Percentiles rank a stretch among this genome's conserved stretches.
Conservation (phyloP, 345 rosid species). For the Noccaea caerulescens region DNA sequence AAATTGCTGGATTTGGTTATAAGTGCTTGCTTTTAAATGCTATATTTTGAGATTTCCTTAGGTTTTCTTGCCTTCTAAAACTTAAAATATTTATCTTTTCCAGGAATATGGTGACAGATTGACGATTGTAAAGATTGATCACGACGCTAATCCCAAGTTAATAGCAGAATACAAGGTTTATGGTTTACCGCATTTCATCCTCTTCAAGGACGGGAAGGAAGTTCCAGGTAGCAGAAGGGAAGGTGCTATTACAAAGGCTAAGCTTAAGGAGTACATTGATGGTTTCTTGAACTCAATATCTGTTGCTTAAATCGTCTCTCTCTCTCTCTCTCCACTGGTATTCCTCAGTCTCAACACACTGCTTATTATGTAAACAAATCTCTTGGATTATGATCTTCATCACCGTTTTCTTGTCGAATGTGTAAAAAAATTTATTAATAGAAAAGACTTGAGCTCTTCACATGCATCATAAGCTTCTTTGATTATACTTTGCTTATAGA, state of each 20-base stretch:
- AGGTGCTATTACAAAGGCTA: slow-evolving; percentile 79
- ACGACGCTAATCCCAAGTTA: slow-evolving; percentile 66
- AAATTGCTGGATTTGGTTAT: background rate
- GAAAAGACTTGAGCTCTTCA: slow-evolving; percentile 23
- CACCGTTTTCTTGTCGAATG: background rate
- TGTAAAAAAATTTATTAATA: slow-evolving; percentile 25
- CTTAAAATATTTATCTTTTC: background rate
- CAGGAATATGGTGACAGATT: slow-evolving; percentile 73
- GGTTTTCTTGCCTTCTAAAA: background rate
- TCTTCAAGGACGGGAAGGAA: slow-evolving; percentile 76
- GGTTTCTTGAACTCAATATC: slow-evolving; percentile 56
- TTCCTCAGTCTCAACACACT: slow-evolving; percentile 30
- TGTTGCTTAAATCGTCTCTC: slow-evolving; percentile 48
- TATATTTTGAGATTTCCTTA: slow-evolving; percentile 5
- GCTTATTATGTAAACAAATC: slow-evolving; percentile 12
- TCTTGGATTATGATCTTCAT: slow-evolving; percentile 8
- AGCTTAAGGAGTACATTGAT: slow-evolving; percentile 76
- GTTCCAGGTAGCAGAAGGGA: slow-evolving; percentile 82
- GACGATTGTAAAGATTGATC: slow-evolving; percentile 78
- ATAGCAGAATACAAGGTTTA: slow-evolving; percentile 74
- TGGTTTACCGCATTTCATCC: slow-evolving; percentile 77
- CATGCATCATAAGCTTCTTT: slow-evolving; percentile 19
- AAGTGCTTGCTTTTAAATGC: background rate
- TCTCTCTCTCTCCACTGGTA: slow-evolving; percentile 23
- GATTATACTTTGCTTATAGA: slow-evolving; percentile 8